These are phyloP conservation scores for Annulohypoxylon maeteangense DNA, from an alignment of 495 filamentous ascomycete species.

Conservation along the genomic window DNA sequence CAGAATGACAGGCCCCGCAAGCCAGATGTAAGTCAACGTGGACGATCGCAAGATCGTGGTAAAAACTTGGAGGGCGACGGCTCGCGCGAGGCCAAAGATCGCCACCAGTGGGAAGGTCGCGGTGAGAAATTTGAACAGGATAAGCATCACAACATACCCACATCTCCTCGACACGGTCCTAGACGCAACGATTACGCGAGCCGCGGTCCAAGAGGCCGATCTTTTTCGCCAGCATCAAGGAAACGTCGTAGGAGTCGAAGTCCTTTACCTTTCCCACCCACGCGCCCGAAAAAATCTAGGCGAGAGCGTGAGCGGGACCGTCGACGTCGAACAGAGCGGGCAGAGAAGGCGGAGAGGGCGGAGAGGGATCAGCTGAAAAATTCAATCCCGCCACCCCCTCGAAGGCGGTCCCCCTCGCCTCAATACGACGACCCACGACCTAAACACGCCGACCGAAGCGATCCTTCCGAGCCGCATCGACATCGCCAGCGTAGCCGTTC, in stretches of 20 bases:
- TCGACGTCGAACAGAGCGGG: constrained; percentile 43
- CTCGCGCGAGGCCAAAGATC: constrained; percentile 39
- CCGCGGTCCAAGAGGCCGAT: constrained; percentile 40
- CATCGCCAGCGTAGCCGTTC: constrained; percentile 48
- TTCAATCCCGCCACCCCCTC: constrained; percentile 32
- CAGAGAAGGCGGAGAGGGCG: constrained; percentile 38
- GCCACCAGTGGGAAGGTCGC: constrained; percentile 31
- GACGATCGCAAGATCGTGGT: constrained; percentile 40
- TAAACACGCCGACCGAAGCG: constrained; percentile 38
- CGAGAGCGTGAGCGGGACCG: constrained; percentile 47
- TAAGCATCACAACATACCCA: constrained; percentile 39
- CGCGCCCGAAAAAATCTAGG: constrained; percentile 45
- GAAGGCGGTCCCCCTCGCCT: constrained; percentile 42
- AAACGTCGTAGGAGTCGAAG: constrained; percentile 47
- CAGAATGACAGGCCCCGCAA: constrained; percentile 33
- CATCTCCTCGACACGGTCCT: constrained; percentile 43
- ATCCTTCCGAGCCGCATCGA: constrained; percentile 30
- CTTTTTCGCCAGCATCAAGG: constrained; percentile 46
- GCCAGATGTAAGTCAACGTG: constrained; percentile 41
- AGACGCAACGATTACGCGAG: constrained; percentile 35
- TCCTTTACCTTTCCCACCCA: constrained; percentile 40
- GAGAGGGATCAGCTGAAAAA: constrained; percentile 37
- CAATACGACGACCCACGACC: constrained; percentile 34
- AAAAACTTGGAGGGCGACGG: constrained; percentile 24
- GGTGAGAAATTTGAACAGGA: constrained; percentile 21